A percentile compares a stretch with the other conserved stretches of the same genome.
Conservation (phyloP, 2,329 filamentous ascomycete species). For the Clathrospora elynae region DNA sequence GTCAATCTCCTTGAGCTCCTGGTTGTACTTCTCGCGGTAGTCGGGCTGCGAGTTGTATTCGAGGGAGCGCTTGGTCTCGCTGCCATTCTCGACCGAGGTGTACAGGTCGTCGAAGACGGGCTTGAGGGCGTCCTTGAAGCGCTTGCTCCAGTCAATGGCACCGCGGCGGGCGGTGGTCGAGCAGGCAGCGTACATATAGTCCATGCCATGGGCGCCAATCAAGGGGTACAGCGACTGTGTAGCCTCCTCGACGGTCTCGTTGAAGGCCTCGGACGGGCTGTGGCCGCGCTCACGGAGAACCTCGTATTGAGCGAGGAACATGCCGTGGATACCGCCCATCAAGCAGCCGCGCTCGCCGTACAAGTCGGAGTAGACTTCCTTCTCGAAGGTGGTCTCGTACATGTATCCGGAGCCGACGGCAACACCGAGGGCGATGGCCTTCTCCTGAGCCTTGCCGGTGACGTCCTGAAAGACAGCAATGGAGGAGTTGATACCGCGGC, state of each 20-base stretch:
- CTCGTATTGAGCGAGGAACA: constrained; percentile 99
- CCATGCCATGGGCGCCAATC: constrained; percentile 97
- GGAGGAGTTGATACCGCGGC: constrained; percentile 99
- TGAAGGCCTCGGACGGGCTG: constrained; percentile 97
- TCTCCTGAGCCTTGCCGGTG: constrained; percentile 97
- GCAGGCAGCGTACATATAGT: constrained; percentile 99
- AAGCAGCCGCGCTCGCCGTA: constrained; percentile 99
- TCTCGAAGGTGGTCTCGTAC: constrained; percentile 99
- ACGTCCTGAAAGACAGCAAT: constrained; percentile 98
- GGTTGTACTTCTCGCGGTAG: constrained; percentile 96
- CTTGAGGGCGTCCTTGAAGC: constrained; percentile 98
- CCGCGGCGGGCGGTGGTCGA: constrained; percentile 97
- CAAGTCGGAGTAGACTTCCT: constrained; percentile 99
- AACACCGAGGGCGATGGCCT: constrained; percentile 93
- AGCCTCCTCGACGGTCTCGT: constrained; percentile 99
- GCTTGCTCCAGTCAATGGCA: constrained; percentile 97
- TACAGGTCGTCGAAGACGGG: constrained; percentile 98
- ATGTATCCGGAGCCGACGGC: constrained; percentile 98
- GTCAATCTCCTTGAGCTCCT: constrained; percentile 98
- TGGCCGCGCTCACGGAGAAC: constrained; percentile 98
- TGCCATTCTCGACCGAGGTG: constrained; percentile 86
- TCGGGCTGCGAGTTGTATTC: constrained; percentile 96
- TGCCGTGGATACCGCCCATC: constrained; percentile 99
- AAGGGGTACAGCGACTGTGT: constrained; percentile 97
- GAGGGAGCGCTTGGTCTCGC: constrained; percentile 93